phyloP scores from a whole-genome alignment of 2,329 filamentous ascomycete species.

The Pyrenochaeta sp. region DNA sequence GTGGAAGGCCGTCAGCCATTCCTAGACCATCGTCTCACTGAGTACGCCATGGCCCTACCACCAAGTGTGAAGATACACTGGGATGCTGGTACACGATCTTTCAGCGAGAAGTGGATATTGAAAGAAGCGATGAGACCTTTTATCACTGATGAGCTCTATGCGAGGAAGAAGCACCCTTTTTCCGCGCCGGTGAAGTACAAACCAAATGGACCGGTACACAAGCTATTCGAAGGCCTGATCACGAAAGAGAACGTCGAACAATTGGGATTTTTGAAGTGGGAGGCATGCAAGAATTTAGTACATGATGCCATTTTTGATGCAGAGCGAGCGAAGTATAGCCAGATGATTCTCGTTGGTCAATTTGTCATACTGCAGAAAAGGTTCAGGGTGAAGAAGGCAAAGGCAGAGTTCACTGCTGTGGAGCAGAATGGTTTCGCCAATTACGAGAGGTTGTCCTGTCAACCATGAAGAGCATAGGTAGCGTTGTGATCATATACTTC shows the following conservation, averaged over 20 bases:
- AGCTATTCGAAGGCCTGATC: slow-evolving; percentile 38
- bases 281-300: slow-evolving; percentile 17
- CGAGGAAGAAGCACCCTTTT: slow-evolving; percentile 60
- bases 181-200: slow-evolving; percentile 56
- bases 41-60: slow-evolving; percentile 51
- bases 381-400: slow-evolving; percentile 20
- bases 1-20: slow-evolving; percentile 54
- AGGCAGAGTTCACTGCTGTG: slow-evolving; percentile 5
- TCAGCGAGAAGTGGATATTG: slow-evolving; percentile 61
- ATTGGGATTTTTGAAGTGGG: slow-evolving; percentile 34
- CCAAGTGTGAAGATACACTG: slow-evolving; percentile 50
- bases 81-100: slow-evolving; percentile 21
- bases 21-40: slow-evolving; percentile 51
- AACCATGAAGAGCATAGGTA: not conserved
- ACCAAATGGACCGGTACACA: slow-evolving; percentile 55
- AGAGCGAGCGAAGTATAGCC: slow-evolving; percentile 19
- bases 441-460: not conserved
- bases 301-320: slow-evolving; percentile 21
- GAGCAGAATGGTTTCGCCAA: not conserved
- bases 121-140: slow-evolving; percentile 61
- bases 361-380: slow-evolving; percentile 23
- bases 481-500: too few relatives aligned
- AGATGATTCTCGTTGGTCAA: slow-evolving; percentile 27
- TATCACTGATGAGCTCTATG: slow-evolving; percentile 62
- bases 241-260: slow-evolving; percentile 37